Conservation (phyloP, 1,284 basidiomycete species). For the Malassezia japonica region DNA sequence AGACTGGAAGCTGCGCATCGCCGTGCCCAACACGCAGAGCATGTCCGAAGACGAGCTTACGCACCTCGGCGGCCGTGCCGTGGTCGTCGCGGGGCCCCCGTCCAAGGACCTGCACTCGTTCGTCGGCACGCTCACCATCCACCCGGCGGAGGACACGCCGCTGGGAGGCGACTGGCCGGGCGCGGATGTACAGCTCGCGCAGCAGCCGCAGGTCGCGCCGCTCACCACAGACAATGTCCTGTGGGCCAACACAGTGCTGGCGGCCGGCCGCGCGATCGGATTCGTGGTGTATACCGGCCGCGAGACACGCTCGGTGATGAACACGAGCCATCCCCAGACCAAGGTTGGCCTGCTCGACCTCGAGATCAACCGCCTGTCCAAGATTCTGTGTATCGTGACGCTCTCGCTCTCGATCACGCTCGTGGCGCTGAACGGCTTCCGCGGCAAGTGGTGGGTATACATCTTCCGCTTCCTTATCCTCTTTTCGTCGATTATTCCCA, state of each 20-base stretch:
- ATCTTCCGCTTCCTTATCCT: constrained; percentile 93
- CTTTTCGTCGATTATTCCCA: constrained; percentile 97
- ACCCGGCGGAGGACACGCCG: constrained; percentile 46
- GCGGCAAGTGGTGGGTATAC: constrained; percentile 91
- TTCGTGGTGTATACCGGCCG: constrained; percentile 87
- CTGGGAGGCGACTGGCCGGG: not conserved
- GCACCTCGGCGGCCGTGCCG: constrained; percentile 50
- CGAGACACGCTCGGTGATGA: constrained; percentile 97
- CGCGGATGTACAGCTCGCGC: constrained; percentile 49
- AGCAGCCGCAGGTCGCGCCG: constrained; percentile 36
- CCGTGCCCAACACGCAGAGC: constrained; percentile 72
- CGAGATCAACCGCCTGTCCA: constrained; percentile 91
- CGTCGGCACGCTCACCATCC: constrained; percentile 78
- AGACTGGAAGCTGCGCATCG: constrained; percentile 93
- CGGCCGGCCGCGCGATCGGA: constrained; percentile 84
- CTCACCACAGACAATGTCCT: constrained; percentile 80
- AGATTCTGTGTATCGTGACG: constrained; percentile 91
- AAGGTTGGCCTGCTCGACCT: constrained; percentile 85
- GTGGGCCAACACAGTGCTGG: constrained; percentile 95
- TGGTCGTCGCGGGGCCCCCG: constrained; percentile 68
- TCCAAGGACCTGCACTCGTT: constrained; percentile 96
- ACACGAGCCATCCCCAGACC: constrained; percentile 90
- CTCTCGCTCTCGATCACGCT: constrained; percentile 81
- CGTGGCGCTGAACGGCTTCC: constrained; percentile 90
- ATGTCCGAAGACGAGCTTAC: constrained; percentile 61